Evolutionary conservation across 352 stramenopile genomes (phyloP), one percentile per base, ranked within the genome.

Genomic region (Pythium scleroteichum): DNA sequence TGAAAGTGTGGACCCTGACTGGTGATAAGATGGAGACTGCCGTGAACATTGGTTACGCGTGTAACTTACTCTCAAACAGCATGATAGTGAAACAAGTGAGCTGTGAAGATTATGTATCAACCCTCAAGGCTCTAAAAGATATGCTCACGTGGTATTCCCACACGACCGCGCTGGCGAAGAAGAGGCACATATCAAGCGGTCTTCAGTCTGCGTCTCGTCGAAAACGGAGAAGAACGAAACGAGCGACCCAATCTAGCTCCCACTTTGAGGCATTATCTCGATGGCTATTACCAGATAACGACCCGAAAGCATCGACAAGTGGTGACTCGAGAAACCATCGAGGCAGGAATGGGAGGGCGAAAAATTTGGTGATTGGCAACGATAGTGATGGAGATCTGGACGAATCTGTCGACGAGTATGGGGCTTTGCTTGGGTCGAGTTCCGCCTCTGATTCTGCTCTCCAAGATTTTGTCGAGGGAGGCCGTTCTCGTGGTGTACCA

Each of bases 11-110:
- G 90, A 96, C 97, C 23, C 81, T 98, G 23, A 98, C 94, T 2
- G 93, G 93, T 17, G 94, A 98, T 73, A 98, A 98, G 72, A 83
- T 94, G 66, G 94, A 98, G 69, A 98, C 94, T 16, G 94, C 94
- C 20, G 90, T 98, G 44, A 98, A 98, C 58, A 98, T 98, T 68
- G 94, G 87, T n/a, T 97, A 97, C 53, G 87, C 90, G 16, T 96
- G 85, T 53, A 85, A 87, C 17, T 57, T 98, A 47, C 67, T 98
- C 22, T 79, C 76, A 14, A 78, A 88, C 54, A 64, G 78, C 10
- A 98, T 94, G 69, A 76, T 95, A 19, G 71, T 92, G 5, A 73
- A 90, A 47, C 69, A 89, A 53, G 62, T 92, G 24, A 70, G 56
- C 1, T 81, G 76, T 17, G 76, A 82, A 41, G 79, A 90, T 26